phyloP scores from a whole-genome alignment of 1,284 basidiomycete genomes.

The Lentinula novae-zelandiae region DNA sequence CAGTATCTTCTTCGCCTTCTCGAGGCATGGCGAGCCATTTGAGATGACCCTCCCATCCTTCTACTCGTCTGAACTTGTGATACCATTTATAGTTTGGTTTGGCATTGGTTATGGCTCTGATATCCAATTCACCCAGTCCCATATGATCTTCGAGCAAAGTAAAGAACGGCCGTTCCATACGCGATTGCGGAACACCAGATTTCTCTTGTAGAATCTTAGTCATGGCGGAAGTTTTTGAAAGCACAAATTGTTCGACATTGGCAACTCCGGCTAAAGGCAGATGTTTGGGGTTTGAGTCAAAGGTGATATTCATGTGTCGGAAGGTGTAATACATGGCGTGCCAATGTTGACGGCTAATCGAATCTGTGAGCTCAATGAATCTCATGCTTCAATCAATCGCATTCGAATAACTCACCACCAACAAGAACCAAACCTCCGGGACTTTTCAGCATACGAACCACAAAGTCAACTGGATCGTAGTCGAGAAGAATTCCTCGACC shows the following conservation, averaged over 20 bases:
- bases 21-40: constrained; percentile 5
- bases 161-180: constrained; percentile 11
- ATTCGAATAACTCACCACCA: neutral
- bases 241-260: constrained; percentile 10
- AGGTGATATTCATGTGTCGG: constrained; percentile 3
- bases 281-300: constrained; percentile 2
- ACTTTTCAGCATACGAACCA: constrained; percentile 9
- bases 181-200: constrained; percentile 10
- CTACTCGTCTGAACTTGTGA: constrained; percentile 1
- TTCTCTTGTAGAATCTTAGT: constrained; percentile 4
- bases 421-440: constrained; percentile 11
- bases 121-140: neutral
- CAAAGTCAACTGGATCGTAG: constrained; percentile 11
- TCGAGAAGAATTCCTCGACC: constrained; percentile 5
- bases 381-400: neutral
- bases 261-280: neutral
- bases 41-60: constrained; percentile 4
- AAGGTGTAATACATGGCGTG: constrained; percentile 9
- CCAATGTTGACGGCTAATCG: constrained; percentile 7
- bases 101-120: constrained; percentile 4
- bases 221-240: constrained; percentile 2
- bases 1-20: constrained; percentile 6
- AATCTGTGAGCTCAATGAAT: neutral
- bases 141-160: constrained; percentile 13
- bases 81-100: constrained; percentile 2